Evolutionary conservation across 345 rosid species (phyloP).

Genomic region (Eucalyptus tenuipes): DNA sequence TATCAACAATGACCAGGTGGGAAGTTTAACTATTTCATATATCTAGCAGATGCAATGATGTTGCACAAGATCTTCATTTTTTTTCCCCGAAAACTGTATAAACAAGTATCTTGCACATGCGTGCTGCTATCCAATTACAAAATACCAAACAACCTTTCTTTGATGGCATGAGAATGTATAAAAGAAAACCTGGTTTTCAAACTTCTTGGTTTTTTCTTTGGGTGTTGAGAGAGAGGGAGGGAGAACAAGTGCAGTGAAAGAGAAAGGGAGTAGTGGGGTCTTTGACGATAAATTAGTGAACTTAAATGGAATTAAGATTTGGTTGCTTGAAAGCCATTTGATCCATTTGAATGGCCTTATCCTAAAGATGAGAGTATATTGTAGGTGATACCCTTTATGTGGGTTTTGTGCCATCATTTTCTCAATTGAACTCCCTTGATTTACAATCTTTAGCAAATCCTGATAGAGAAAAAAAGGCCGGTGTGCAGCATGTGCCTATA

Average conservation of each 20-base stretch:
- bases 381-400: fast-evolving
- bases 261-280: background rate
- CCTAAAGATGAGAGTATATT: background rate
- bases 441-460: background rate
- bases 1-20: too few species aligned
- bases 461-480: too few species aligned
- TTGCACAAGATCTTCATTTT: too few species aligned
- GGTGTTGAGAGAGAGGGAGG: background rate
- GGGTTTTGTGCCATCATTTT: too few species aligned
- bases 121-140: background rate
- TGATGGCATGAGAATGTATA: background rate
- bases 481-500: too few species aligned
- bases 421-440: background rate
- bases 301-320: background rate
- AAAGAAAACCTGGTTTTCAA: background rate
- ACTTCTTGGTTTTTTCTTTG: background rate
- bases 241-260: background rate
- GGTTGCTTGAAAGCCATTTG: background rate
- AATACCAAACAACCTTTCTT: background rate
- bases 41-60: too few species aligned
- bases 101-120: fast-evolving
- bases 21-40: too few species aligned
- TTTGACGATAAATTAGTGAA: background rate
- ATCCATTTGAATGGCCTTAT: background rate
- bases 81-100: too few species aligned